Percentiles rank a stretch among this genome's conserved stretches.
Evolutionary conservation across 441 rosid genomes (phyloP).

Genomic region (Mallotus repandus): DNA sequence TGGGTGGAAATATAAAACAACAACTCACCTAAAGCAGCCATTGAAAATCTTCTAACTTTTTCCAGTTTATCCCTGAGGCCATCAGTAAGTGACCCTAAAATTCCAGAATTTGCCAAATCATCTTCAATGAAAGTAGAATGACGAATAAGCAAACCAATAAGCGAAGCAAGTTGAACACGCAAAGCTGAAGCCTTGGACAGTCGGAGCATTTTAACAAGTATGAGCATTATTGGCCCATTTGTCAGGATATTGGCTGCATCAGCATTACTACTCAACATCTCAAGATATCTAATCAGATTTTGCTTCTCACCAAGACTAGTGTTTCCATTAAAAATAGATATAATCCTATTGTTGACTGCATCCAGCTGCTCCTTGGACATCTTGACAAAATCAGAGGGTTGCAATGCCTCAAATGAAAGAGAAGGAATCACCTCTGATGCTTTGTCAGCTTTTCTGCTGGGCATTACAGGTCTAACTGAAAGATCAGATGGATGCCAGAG

Average conservation of each 20-base stretch:
- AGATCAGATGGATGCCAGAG: conserved; percentile 96
- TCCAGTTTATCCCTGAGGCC: conserved; percentile 96
- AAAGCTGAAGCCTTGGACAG: conserved; percentile 79
- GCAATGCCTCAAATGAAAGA: conserved; percentile 73
- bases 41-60: conserved; percentile 87
- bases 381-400: conserved; percentile 71
- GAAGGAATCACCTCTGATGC: conserved; percentile 56
- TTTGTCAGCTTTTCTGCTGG: conserved; percentile 87
- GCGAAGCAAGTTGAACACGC: conserved; percentile 90
- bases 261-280: conserved; percentile 77
- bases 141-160: conserved; percentile 88
- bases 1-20: conserved; percentile 93
- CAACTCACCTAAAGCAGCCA: conserved; percentile 98
- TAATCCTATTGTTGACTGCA: conserved; percentile 52
- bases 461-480: conserved; percentile 96
- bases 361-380: conserved; percentile 79
- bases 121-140: conserved; percentile 85
- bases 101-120: conserved; percentile 88
- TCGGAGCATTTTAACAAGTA: conserved; percentile 88
- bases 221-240: conserved; percentile 87
- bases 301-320: conserved; percentile 81
- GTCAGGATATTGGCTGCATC: conserved; percentile 88
- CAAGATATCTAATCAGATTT: conserved; percentile 82
- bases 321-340: conserved; percentile 62
- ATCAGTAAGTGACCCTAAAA: conserved; percentile 78